Percentiles rank a stretch among this genome's conserved stretches.
Conservation (phyloP, 169 alveolate species). For the Eimeria zaria region DNA sequence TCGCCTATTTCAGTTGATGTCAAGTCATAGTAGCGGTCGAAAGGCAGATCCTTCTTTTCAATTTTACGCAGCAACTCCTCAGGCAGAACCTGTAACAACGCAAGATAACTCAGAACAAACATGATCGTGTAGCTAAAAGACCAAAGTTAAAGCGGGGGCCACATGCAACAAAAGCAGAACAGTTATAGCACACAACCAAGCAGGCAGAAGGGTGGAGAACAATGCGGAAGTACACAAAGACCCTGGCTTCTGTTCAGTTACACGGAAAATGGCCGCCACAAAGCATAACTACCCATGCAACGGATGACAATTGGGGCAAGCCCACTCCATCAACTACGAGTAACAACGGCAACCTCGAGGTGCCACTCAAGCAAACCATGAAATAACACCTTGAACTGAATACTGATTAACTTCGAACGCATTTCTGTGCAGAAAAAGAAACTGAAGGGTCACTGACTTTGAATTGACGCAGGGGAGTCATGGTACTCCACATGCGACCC, state of each 20-base stretch:
- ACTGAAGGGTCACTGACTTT: conserved; percentile 88
- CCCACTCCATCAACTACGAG: background rate
- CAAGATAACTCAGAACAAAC: background rate
- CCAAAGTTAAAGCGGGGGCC: background rate
- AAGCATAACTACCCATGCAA: background rate
- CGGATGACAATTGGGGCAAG: background rate
- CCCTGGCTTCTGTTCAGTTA: background rate
- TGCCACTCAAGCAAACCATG: background rate
- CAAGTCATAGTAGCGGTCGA: conserved; percentile 98
- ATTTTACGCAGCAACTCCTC: conserved; percentile 97
- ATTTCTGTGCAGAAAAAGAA: background rate
- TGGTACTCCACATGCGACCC: conserved; percentile 98
- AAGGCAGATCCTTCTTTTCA: conserved; percentile 98
- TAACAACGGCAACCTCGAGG: background rate
- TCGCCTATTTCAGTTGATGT: conserved; percentile 97
- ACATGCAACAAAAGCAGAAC: background rate
- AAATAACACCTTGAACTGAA: background rate
- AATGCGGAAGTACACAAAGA: background rate
- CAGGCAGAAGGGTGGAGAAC: background rate
- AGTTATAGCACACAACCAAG: background rate
- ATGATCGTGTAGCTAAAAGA: background rate
- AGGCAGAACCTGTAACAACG: conserved; percentile 85
- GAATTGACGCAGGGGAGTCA: conserved; percentile 99
- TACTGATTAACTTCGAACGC: background rate
- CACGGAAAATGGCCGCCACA: background rate